Base-by-base conservation (phyloP, 306 rosid species). In the Oxytropis ochrocephala region DNA sequence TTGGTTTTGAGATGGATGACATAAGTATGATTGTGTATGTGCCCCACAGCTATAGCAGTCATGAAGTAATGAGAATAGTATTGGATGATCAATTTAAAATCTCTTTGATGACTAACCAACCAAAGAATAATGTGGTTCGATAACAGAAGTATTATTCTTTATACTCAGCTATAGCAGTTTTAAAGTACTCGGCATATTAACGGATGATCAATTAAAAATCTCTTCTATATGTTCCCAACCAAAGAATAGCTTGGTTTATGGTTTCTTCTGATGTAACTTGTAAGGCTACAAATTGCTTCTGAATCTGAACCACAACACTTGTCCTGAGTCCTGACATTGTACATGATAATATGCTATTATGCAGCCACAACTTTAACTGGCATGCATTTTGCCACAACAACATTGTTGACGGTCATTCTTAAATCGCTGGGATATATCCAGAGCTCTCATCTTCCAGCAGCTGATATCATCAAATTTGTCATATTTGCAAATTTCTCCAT, bases 351-450 rank as follows among this genome's bases (percentile, higher is more conserved):
- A 69, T 81, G 64, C 68, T 70, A 49, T 64, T 60, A 43, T 84
- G 89, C 89, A 89, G 96, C 96, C 51, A 89, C 96, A 12, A 89
- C 96, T 32, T 80, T 89, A 78, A 89, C 96, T 16, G 96, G 96
- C 55, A 75, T 89, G 78, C 96, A 89, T 75, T 89, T 89, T 78
- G 93, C 84, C 59, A 87, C 88, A 2, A 89, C 96, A 44, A 87
- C 96, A 29, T 75, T 89, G 78, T 79, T 89, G 93, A 87, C 93
- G 0, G n/a, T 58, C 57, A 11, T 90, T 66, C 85, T 87, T 43
- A 84, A 69, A 81, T 80, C 85, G 52, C 81, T 85, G 54, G 96
- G 96, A 72, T 90, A 90, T 72, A 84, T 87, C 58, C 89, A 82
- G 75, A 76, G 79, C 68, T 79, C 91, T 55, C 91, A 84, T 67